A percentile compares a stretch with the other conserved stretches of the same genome.
Evolutionary conservation across 805 yeast genomes (phyloP).

Genomic region (Metschnikowia santaceciliae): DNA sequence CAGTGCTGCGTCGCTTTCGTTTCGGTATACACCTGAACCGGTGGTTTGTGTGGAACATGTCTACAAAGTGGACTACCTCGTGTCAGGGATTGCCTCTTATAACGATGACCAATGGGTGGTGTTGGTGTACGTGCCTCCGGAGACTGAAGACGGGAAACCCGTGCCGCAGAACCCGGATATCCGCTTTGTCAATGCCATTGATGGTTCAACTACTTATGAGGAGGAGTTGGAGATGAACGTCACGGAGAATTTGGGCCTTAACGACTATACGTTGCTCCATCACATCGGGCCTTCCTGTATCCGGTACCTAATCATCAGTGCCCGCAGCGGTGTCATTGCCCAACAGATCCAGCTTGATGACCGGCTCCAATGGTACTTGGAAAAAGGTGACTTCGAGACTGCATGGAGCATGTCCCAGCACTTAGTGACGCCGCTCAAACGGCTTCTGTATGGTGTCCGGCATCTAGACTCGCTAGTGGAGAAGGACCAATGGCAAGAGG

Average conservation of each 20-base stretch:
- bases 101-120: slow-evolving; percentile 67
- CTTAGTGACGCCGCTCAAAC: slow-evolving; percentile 45
- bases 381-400: slow-evolving; percentile 48
- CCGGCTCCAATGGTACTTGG: slow-evolving; percentile 67
- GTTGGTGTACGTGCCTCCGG: slow-evolving; percentile 47
- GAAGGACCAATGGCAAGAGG: slow-evolving; percentile 50
- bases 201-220: slow-evolving; percentile 70
- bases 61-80: slow-evolving; percentile 47
- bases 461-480: slow-evolving; percentile 45
- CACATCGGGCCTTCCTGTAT: slow-evolving; percentile 38
- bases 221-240: slow-evolving; percentile 72
- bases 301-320: slow-evolving; percentile 67
- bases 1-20: slow-evolving; percentile 51
- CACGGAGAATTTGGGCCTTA: slow-evolving; percentile 55
- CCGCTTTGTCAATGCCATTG: slow-evolving; percentile 56
- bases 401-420: slow-evolving; percentile 79
- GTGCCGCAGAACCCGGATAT: slow-evolving; percentile 64
- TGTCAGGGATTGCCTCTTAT: slow-evolving; percentile 77
- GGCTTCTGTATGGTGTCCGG: slow-evolving; percentile 58
- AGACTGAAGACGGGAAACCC: slow-evolving; percentile 17
- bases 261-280: slow-evolving; percentile 72
- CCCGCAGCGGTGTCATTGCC: slow-evolving; percentile 77
- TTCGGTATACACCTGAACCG: slow-evolving; percentile 42
- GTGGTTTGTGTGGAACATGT: slow-evolving; percentile 46
- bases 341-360: slow-evolving; percentile 68